These are phyloP conservation scores for Hypoxylon sp. DNA, from an alignment of 2,329 filamentous ascomycete species.

Conservation along the genomic window DNA sequence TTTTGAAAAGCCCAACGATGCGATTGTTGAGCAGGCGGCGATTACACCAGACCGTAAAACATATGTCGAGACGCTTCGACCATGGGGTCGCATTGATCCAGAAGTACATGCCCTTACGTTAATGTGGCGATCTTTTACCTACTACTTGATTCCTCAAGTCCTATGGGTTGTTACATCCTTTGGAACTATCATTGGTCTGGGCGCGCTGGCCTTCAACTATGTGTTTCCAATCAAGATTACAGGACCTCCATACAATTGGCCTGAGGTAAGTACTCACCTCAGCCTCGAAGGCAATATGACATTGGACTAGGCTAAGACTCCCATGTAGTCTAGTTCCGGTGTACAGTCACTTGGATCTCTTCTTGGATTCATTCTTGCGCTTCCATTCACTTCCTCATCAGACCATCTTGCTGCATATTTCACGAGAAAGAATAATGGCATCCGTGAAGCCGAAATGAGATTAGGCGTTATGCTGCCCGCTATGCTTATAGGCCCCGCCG, in stretches of 20 bases:
- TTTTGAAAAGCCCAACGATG: conserved; percentile 49
- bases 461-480: conserved; percentile 56
- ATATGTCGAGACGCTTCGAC: conserved; percentile 58
- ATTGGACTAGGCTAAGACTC: conserved; percentile 24
- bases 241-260: conserved; percentile 61
- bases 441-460: conserved; percentile 62
- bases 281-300: neutral
- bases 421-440: conserved; percentile 58
- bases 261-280: conserved; percentile 51
- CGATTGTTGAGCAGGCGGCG: conserved; percentile 40
- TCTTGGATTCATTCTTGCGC: conserved; percentile 58
- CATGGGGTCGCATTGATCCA: conserved; percentile 58
- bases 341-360: conserved; percentile 54
- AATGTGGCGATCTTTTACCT: conserved; percentile 61
- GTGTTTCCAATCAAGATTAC: conserved; percentile 63
- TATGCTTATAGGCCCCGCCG: conserved; percentile 55
- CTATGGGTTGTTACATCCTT: conserved; percentile 64
- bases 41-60: conserved; percentile 56
- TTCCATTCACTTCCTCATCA: conserved; percentile 55
- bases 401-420: conserved; percentile 59
- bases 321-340: conserved; percentile 50
- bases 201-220: conserved; percentile 63
- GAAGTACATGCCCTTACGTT: conserved; percentile 59
- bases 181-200: conserved; percentile 63
- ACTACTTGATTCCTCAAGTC: conserved; percentile 62